Evolutionary conservation across 805 yeast species (phyloP).

Genomic region (Candida orba): DNA sequence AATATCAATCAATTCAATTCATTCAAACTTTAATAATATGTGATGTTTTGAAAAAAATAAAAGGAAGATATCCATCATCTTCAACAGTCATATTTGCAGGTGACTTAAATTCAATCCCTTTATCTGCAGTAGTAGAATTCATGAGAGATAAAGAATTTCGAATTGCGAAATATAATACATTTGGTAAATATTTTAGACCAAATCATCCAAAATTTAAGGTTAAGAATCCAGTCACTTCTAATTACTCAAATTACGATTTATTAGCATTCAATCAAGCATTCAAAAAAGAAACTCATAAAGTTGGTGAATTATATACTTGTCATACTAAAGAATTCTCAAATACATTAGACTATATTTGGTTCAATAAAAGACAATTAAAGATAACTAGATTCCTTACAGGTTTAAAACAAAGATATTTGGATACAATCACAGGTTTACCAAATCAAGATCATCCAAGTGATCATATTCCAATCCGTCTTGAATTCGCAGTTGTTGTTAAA

Average conservation of each 20-base stretch:
- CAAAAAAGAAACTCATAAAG: constrained; percentile 1
- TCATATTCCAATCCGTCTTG: constrained; percentile 22
- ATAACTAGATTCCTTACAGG: constrained; percentile 46
- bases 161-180: constrained; percentile 22
- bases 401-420: constrained; percentile 29
- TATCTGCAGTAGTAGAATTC: constrained; percentile 42
- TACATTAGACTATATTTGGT: constrained; percentile 56
- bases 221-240: constrained; percentile 24
- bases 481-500: constrained; percentile 13
- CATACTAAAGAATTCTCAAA: constrained; percentile 44
- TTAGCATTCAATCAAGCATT: constrained; percentile 5
- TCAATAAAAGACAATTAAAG: constrained; percentile 32
- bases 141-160: constrained; percentile 22
- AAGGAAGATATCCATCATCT: constrained; percentile 20
- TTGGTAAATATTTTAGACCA: constrained; percentile 5
- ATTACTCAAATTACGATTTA: constrained; percentile 25
- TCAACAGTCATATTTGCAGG: constrained; percentile 42
- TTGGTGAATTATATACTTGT: constrained; percentile 29
- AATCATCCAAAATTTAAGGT: constrained; percentile 22
- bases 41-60: constrained; percentile 25
- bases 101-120: constrained; percentile 47
- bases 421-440: constrained; percentile 39
- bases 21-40: constrained; percentile 44
- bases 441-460: constrained; percentile 47
- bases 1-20: constrained; percentile 46